These are phyloP conservation scores for Lepidium africanum DNA, from an alignment of 345 rosid species.

Conservation along the genomic window DNA sequence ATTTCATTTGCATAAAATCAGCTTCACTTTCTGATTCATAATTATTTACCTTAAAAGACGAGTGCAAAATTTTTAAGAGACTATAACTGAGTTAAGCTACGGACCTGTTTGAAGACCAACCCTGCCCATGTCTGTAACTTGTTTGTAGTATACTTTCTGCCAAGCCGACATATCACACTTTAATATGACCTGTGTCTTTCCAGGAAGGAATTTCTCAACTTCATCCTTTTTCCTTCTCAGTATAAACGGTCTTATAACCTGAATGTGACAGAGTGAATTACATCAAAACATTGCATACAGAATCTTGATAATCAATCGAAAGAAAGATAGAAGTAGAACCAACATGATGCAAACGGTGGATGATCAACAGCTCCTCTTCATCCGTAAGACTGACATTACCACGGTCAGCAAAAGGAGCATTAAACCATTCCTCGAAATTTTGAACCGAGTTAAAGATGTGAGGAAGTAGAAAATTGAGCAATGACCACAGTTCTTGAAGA, in stretches of 20 bases:
- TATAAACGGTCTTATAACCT: constrained; percentile 99
- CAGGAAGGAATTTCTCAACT: constrained; percentile 97
- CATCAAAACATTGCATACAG: not conserved
- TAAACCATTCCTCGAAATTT: constrained; percentile 99
- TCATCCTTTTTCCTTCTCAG: constrained; percentile 96
- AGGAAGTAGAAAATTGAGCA: constrained; percentile 97
- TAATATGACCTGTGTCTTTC: constrained; percentile 87
- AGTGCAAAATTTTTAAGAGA: not conserved
- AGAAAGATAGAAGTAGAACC: constrained; percentile 26
- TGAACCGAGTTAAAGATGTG: constrained; percentile 83
- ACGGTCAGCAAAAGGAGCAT: constrained; percentile 96
- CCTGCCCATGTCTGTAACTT: constrained; percentile 88
- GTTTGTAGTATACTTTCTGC: constrained; percentile 98
- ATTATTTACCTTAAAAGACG: not conserved
- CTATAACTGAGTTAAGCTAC: constrained; percentile 22
- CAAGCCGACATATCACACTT: constrained; percentile 98
- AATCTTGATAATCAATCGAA: not conserved
- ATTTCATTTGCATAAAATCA: constrained; percentile 8
- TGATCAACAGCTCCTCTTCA: constrained; percentile 89
- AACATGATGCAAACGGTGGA: constrained; percentile 95
- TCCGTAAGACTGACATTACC: constrained; percentile 77
- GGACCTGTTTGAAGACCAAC: constrained; percentile 89
- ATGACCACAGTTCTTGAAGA: constrained; percentile 95
- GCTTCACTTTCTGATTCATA: not conserved
- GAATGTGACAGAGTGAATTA: constrained; percentile 15